phyloP scores from a whole-genome alignment of 768 basidiomycete species.

The Exidia glandulosa region DNA sequence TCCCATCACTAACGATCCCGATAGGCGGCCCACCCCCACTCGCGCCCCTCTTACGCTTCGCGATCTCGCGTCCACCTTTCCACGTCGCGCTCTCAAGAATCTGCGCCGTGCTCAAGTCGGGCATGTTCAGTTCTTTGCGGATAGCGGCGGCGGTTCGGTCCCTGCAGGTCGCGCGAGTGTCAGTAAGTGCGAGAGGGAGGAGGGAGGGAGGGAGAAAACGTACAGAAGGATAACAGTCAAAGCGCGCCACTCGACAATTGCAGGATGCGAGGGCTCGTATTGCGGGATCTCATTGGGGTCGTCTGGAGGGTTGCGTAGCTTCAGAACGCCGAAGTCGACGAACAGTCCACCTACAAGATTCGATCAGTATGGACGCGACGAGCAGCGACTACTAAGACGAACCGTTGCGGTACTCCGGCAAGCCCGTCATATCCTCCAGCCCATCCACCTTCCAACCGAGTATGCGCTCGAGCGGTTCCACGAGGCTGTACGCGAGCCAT shows the following conservation, averaged over 20 bases:
- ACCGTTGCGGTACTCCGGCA: conserved; percentile 96
- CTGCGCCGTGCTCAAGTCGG: conserved; percentile 67
- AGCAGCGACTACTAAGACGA: conserved; percentile 1
- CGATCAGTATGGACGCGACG: background rate
- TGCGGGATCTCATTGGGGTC: conserved; percentile 44
- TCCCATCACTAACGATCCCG: conserved; percentile 78
- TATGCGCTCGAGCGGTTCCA: conserved; percentile 70
- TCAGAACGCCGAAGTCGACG: conserved; percentile 71
- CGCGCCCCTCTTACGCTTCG: conserved; percentile 58
- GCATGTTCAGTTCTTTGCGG: conserved; percentile 39
- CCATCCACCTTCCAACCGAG: conserved; percentile 78
- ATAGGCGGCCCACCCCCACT: conserved; percentile 72
- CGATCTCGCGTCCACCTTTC: conserved; percentile 93
- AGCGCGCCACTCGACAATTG: conserved; percentile 92
- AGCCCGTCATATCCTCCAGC: conserved; percentile 74
- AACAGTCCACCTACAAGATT: conserved; percentile 62
- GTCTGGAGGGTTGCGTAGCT: conserved; percentile 46
- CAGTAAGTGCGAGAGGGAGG: background rate
- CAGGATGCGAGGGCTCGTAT: conserved; percentile 68
- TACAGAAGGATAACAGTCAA: conserved; percentile 90
- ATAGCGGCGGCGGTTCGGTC: conserved; percentile 71
- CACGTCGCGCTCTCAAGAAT: conserved; percentile 92
- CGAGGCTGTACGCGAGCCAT: conserved; percentile 85
- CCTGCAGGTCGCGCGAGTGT: conserved; percentile 26
- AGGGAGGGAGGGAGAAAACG: conserved; percentile 18